Percentiles rank a stretch among this genome's conserved stretches.
These are phyloP conservation scores for Thraustochytrium sp. DNA, from an alignment of 352 stramenopile species.

Conservation along the genomic window DNA sequence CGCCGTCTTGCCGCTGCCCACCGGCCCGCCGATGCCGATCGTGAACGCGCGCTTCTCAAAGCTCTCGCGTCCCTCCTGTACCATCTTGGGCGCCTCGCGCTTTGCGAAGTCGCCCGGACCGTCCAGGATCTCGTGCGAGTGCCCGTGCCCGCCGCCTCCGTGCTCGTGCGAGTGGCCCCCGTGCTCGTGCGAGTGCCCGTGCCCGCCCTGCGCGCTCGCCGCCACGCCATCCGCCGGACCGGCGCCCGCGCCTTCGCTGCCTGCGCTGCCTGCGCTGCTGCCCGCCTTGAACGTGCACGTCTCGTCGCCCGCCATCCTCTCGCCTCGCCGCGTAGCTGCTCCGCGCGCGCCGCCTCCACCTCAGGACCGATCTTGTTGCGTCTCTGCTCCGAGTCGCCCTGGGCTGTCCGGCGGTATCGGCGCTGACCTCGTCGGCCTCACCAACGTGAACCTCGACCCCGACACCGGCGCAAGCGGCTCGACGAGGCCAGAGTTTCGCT, in stretches of 20 bases:
- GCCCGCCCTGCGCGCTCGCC: too few relatives aligned
- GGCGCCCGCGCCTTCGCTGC: background rate
- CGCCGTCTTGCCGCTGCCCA: slow-evolving; percentile 88
- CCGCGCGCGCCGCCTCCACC: too few relatives aligned
- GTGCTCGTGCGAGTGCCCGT: slow-evolving; percentile 25
- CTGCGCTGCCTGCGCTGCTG: too few relatives aligned
- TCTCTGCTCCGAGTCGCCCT: too few relatives aligned
- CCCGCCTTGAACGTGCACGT: slow-evolving; percentile 14
- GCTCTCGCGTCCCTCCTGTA: slow-evolving; percentile 57
- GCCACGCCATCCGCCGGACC: background rate
- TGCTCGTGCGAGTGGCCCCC: background rate
- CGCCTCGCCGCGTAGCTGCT: too few relatives aligned
- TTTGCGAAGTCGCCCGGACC: slow-evolving; percentile 65
- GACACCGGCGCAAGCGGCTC: too few relatives aligned
- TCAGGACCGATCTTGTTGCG: too few relatives aligned
- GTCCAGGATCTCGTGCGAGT: slow-evolving; percentile 78
- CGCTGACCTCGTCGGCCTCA: too few relatives aligned
- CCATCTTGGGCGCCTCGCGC: slow-evolving; percentile 56
- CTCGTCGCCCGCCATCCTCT: background rate
- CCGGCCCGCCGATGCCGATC: slow-evolving; percentile 89
- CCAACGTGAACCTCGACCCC: too few relatives aligned
- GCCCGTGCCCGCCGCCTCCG: slow-evolving; percentile 59
- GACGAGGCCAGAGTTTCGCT: too few relatives aligned
- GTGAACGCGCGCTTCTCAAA: slow-evolving; percentile 81
- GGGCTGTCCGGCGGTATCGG: too few relatives aligned